Base-by-base conservation (phyloP, 1,284 basidiomycete species). In the Irpex rosettiformis region DNA sequence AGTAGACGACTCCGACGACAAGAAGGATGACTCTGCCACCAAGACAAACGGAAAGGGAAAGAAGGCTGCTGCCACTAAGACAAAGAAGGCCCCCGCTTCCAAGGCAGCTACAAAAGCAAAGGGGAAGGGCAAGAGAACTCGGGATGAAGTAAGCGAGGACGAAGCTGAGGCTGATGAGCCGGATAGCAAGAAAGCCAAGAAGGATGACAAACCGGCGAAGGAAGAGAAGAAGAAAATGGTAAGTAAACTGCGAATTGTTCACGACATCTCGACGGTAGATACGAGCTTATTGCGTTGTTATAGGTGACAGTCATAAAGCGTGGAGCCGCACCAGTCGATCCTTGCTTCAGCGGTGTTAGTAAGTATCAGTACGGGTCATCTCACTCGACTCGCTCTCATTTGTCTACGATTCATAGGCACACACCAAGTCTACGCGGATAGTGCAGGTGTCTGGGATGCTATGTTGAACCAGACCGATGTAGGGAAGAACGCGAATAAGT, bases 381-480 rank as follows among this genome's bases (percentile, higher is more conserved):
- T 51, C 2, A 29, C 1, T 48, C 10, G n/a, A n/a, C n/a, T n/a
- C n/a, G n/a, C n/a, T n/a, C n/a, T n/a, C n/a, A n/a, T n/a, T 11
- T 4, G 4, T 11, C n/a, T 18, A 29, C 2, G 10, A 11, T 47
- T 40, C 48, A 25, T 28, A 24, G 83, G 69, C 56, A 79, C 82
- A 0, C 84, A 86, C 65, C 75, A 84, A 66, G 85, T 88, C 8
- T 83, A 80, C 61, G 67, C 70, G 28, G 75, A 78, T 51, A 67
- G 62, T 1, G 77, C 79, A 47, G 76, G 73, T 28, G 77, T 85
- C 11, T 88, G 80, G 79, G 86, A 88, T 67, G 85, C 82, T n/a
- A 85, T 83, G 76, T 77, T 88, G 58, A 87, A 87, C 69, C 85
- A 88, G 69, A 87, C 85, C 1, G 78, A 87, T 63, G 76, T 86